Evolutionary conservation across 192 early-diverging fungal genomes (phyloP).

Genomic region (Coemansia sp.): DNA sequence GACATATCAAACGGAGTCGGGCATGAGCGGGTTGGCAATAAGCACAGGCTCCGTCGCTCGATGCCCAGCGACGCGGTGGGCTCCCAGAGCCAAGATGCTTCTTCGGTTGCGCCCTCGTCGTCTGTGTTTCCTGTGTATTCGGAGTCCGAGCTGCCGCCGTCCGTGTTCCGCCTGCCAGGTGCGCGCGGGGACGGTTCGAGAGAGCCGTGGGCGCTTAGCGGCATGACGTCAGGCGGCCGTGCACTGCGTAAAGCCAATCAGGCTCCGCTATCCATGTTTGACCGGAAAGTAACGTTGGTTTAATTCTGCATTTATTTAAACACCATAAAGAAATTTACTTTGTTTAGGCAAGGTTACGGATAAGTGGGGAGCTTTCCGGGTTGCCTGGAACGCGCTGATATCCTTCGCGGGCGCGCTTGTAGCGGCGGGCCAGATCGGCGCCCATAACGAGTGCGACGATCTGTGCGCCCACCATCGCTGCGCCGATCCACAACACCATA

Average conservation of each 20-base stretch:
- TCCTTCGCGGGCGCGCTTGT: constrained; percentile 22
- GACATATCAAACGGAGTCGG: too few relatives aligned
- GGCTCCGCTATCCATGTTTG: constrained; percentile 25
- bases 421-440: constrained; percentile 39
- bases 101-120: constrained; percentile 18
- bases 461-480: constrained; percentile 31
- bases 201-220: constrained; percentile 25
- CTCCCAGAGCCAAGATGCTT: background rate
- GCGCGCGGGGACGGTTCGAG: background rate
- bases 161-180: constrained; percentile 39
- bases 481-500: constrained; percentile 20
- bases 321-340: too few relatives aligned
- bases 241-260: constrained; percentile 34
- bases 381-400: constrained; percentile 29
- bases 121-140: constrained; percentile 4
- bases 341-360: constrained; percentile 10
- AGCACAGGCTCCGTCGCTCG: constrained; percentile 26
- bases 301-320: background rate
- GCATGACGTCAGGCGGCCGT: constrained; percentile 40
- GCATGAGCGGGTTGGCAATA: constrained; percentile 8
- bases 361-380: constrained; percentile 27
- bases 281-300: constrained; percentile 28
- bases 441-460: constrained; percentile 38
- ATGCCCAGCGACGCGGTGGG: background rate
- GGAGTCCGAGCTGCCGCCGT: constrained; percentile 22